Evolutionary conservation across 208 protist species (phyloP), one percentile per base, ranked within the genome.

Genomic region (Leishmania tropica): DNA sequence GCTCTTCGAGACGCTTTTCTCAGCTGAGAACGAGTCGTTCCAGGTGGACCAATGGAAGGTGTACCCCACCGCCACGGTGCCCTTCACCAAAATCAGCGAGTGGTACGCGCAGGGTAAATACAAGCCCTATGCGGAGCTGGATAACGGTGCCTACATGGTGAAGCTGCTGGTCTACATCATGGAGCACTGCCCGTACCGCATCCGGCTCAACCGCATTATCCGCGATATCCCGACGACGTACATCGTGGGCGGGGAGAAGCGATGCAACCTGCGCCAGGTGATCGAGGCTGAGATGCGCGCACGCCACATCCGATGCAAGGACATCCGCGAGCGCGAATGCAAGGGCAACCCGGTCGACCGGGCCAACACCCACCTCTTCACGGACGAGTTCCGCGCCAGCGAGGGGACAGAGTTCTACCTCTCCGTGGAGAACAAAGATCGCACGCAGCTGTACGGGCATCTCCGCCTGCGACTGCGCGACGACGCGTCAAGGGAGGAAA

Each of bases 11-110:
- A 91, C 84, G 2, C 91, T 98, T 56, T 91, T 96, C 76, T 95
- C 92, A 2, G 3, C 35, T 11, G 93, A 98, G 35, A 97, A 98
- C 79, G 97, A 99, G 75, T 88, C 80, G 31, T 99, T 99, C 81
- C 96, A 99, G 81, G 94, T 98, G 28, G 99, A 99, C 83, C 99
- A 99, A 76, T 97, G 99, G 84, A 99, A 99, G 87, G 90, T 99
- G 7, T 99, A 99, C 90, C 99, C 99, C 47, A 99, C 98, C 3
- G 93, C 99, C 3, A 99, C 99, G 10, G 99, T 99, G 62, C 96
- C 99, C 37, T 99, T 99, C 84, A 99, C 99, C n/a, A 96, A 95
- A 76, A 96, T 99, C 81, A 98, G 98, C 68, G 97, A 99, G 82
- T 98, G 99, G 84, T 99, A 99, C 94, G 91, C 94, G 76, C 95